Conservation (phyloP, 495 filamentous ascomycete genomes). For the Evansstolkia leycettana region DNA sequence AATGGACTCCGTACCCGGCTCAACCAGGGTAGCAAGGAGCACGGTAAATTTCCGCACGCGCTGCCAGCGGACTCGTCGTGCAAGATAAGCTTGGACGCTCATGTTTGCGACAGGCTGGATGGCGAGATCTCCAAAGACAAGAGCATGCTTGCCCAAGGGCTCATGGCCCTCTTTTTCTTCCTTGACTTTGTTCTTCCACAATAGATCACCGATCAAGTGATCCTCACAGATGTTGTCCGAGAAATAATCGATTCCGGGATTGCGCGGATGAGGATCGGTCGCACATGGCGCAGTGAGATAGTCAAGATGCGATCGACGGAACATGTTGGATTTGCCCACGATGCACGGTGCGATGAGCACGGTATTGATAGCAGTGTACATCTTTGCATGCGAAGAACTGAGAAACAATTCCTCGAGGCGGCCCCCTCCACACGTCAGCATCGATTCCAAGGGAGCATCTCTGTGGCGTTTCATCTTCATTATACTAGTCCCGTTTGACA, state of each 20-base stretch:
- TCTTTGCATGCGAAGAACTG: conserved; percentile 89
- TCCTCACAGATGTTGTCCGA: conserved; percentile 96
- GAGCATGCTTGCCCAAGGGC: conserved; percentile 61
- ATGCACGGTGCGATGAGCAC: conserved; percentile 85
- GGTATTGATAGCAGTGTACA: conserved; percentile 96
- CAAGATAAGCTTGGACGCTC: conserved; percentile 67
- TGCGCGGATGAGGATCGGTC: conserved; percentile 18
- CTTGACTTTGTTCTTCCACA: conserved; percentile 53
- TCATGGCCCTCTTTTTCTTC: conserved; percentile 30
- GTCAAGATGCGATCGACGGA: conserved; percentile 82
- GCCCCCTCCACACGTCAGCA: conserved; percentile 51
- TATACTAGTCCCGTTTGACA: not conserved
- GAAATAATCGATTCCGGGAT: conserved; percentile 78
- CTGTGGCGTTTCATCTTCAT: not conserved
- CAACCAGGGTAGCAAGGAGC: conserved; percentile 76
- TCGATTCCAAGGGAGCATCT: conserved; percentile 13
- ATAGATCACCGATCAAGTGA: conserved; percentile 83
- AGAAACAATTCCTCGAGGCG: conserved; percentile 89
- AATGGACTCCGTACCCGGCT: conserved; percentile 86
- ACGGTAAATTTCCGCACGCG: conserved; percentile 93
- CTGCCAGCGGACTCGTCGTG: conserved; percentile 79
- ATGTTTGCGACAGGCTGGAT: conserved; percentile 81
- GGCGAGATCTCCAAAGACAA: conserved; percentile 75
- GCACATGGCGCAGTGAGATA: conserved; percentile 50
- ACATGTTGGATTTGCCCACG: conserved; percentile 97